A percentile compares a stretch with the other conserved stretches of the same genome.
These are phyloP conservation scores for Fusarium sp. DNA, from an alignment of 2,329 filamentous ascomycete species.

Conservation along the genomic window DNA sequence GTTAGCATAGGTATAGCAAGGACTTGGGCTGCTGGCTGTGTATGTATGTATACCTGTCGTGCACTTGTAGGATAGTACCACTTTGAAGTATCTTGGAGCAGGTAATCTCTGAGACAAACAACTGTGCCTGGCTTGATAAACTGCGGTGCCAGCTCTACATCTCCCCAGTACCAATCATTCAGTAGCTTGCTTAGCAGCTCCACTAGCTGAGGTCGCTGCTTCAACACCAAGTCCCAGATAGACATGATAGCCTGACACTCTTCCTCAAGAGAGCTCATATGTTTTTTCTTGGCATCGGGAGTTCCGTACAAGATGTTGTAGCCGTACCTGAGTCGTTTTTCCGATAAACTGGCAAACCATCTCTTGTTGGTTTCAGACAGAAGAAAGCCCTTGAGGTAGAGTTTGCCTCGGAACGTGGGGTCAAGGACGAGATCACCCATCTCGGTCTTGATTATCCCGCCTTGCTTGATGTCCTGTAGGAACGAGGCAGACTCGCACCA, in stretches of 20 bases:
- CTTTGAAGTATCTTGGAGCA: constrained; percentile 9
- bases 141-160: constrained; percentile 8
- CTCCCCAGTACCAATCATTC: constrained; percentile 18
- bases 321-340: constrained; percentile 21
- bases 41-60: constrained; percentile 1
- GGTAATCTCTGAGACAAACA: constrained; percentile 3
- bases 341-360: constrained; percentile 15
- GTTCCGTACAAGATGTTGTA: constrained; percentile 23
- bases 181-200: constrained; percentile 23
- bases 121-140: background rate
- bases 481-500: constrained; percentile 27
- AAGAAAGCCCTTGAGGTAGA: constrained; percentile 28
- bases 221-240: constrained; percentile 28
- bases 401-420: background rate
- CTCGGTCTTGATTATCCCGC: background rate
- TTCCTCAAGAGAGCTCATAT: constrained; percentile 3
- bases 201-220: constrained; percentile 1
- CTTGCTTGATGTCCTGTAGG: constrained; percentile 6
- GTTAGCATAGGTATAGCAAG: background rate
- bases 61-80: constrained; percentile 29
- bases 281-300: constrained; percentile 8
- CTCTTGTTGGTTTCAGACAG: background rate
- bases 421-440: constrained; percentile 18
- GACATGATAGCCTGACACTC: constrained; percentile 20
- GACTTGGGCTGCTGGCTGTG: background rate